Base-by-base conservation (phyloP, 176 grass and related monocot genomes). In the Oryza glumipatula region DNA sequence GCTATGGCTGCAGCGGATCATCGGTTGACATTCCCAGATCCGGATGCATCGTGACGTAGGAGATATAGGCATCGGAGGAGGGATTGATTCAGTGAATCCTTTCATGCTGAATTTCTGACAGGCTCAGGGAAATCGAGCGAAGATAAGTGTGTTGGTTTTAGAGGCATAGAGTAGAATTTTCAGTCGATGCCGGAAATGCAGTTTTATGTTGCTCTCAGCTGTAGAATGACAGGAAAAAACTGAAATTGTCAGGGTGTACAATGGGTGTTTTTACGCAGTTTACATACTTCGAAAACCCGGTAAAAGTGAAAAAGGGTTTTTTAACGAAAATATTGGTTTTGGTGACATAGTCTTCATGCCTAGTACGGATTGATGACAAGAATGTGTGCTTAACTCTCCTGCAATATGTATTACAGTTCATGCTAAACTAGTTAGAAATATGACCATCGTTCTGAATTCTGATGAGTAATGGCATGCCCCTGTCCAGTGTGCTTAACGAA, bases 1-100 rank as follows among this genome's bases (percentile, higher is more conserved):
- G 7, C 67, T 23, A 19, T 52, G 39, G 3, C 3, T 81, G 47
- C 32, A 70, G 79, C 46, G 3, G 12, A 8, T 81, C 21, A 70
- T 69, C 66, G 15, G 47, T 56, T 70, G 46, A 70, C 23, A 41
- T 70, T 41, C 79, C 78, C 79, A 14, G 30, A 54, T 80, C 28
- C 49, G 28, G 6, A 54, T 24, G 49, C 13, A 26, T 66, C 36
- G 24, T 41, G 0, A 41, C 7, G 39, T 41, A 9, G 11, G 30
- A 21, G 32, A 80, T 8, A 41, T 41, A 41, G 39, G 39, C 39
- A 30, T 17, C 28, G 36, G 21, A 28, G 22, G 38, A 66, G 7
- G 12, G 65, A 43, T 23, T 63, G 28, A 38, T 38, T 38, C 17
- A 23, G 28, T 45, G 78, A 11, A 69, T 41, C 67, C 1, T 58